phyloP scores from a whole-genome alignment of 2,329 filamentous ascomycete genomes.

The Madurella mycetomatis region DNA sequence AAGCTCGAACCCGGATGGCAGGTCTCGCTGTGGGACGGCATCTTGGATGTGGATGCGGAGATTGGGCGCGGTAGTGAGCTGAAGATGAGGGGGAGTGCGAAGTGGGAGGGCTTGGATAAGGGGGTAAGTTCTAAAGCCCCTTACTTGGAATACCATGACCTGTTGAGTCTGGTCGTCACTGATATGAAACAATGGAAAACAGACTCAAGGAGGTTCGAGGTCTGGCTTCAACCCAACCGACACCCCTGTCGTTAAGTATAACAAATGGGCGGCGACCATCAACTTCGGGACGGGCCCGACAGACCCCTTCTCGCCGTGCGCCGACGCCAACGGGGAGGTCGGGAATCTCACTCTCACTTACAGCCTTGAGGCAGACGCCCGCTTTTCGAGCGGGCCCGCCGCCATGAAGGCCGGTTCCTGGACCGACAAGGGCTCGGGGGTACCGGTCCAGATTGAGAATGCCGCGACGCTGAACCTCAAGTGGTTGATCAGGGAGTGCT shows the following conservation, averaged over 20 bases:
- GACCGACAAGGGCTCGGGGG: slow-evolving; percentile 4
- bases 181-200: background rate
- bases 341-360: slow-evolving; percentile 8
- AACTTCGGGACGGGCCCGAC: slow-evolving; percentile 3
- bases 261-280: slow-evolving; percentile 7
- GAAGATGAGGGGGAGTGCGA: slow-evolving; percentile 3
- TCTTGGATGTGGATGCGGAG: slow-evolving; percentile 3
- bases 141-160: background rate
- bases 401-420: slow-evolving; percentile 6
- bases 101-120: slow-evolving; percentile 1
- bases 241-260: slow-evolving; percentile 3
- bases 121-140: background rate
- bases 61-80: slow-evolving; percentile 3
- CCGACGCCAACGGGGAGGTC: slow-evolving; percentile 4
- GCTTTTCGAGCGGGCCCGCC: slow-evolving; percentile 6
- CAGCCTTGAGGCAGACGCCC: slow-evolving; percentile 8
- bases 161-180: background rate
- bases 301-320: slow-evolving; percentile 5
- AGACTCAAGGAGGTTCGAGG: background rate
- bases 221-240: background rate
- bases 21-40: no score
- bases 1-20: no score
- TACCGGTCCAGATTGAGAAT: slow-evolving; percentile 5
- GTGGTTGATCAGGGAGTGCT: slow-evolving; percentile 8
- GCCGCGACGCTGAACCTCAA: slow-evolving; percentile 10